A percentile compares a stretch with the other conserved stretches of the same genome.
These are phyloP conservation scores for Colletotrichum falcatum DNA, from an alignment of 2,329 filamentous ascomycete genomes.

Conservation along the genomic window DNA sequence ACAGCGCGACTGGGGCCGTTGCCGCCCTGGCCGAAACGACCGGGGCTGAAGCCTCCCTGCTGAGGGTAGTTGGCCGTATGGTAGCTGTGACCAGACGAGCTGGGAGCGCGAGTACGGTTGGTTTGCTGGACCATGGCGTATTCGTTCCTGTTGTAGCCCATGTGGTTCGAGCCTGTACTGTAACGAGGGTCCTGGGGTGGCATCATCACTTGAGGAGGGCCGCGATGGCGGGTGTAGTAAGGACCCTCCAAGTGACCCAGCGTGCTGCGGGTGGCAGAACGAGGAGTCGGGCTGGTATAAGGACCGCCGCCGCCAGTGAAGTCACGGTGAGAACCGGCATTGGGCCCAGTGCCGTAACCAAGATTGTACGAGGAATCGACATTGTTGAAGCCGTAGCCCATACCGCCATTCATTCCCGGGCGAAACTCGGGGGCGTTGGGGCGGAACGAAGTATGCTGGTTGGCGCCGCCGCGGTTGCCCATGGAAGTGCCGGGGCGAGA, in stretches of 20 bases:
- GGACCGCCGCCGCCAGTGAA: constrained; percentile 24
- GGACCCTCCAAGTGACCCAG: constrained; percentile 21
- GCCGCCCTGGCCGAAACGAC: constrained; percentile 16
- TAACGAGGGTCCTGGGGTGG: constrained; percentile 1
- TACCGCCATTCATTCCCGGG: constrained; percentile 41
- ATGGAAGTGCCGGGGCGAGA: constrained; percentile 36
- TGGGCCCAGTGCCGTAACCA: constrained; percentile 18
- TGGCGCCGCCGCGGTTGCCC: constrained; percentile 22
- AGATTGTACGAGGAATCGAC: constrained; percentile 29
- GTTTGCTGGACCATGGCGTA: constrained; percentile 14
- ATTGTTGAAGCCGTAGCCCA: constrained; percentile 4
- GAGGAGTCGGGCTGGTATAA: constrained; percentile 32
- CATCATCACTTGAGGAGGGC: constrained; percentile 15
- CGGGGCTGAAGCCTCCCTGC: constrained; percentile 21
- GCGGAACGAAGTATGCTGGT: constrained; percentile 45
- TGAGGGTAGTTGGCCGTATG: constrained; percentile 15
- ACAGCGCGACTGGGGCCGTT: constrained; percentile 13
- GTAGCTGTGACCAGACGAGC: constrained; percentile 17
- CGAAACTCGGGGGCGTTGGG: constrained; percentile 51
- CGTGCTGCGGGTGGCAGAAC: constrained; percentile 11
- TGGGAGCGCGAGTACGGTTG: constrained; percentile 2
- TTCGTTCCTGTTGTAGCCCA: constrained; percentile 4
- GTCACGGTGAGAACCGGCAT: constrained; percentile 24
- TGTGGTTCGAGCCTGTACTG: neutral
- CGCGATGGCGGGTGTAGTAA: neutral